These are phyloP conservation scores for Blastobotrys americana DNA, from an alignment of 805 yeast species.

Conservation along the genomic window DNA sequence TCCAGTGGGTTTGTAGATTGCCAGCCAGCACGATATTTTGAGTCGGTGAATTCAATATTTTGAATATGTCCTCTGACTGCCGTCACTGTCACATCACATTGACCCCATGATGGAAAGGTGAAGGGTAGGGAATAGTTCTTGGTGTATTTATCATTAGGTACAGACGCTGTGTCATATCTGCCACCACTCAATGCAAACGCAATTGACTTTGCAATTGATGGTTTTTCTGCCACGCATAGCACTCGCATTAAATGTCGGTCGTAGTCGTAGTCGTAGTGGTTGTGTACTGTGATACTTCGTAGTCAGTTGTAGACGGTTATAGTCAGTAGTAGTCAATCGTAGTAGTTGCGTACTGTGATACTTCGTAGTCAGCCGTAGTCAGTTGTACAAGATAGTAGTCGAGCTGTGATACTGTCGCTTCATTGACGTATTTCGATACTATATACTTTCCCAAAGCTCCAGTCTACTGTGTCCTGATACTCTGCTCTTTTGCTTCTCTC, in stretches of 20 bases:
- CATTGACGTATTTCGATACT: no score
- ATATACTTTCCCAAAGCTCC: no score
- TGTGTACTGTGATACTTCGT: no score
- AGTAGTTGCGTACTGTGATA: no score
- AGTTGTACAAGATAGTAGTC: no score
- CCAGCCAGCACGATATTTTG: conserved; percentile 44
- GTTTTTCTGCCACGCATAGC: conserved; percentile 95
- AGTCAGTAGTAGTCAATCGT: no score
- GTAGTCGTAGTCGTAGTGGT: not conserved
- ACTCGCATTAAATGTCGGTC: conserved; percentile 46
- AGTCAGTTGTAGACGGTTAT: no score
- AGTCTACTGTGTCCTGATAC: no score
- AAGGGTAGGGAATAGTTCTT: conserved; percentile 74
- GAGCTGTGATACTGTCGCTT: no score
- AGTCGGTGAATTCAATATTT: conserved; percentile 54
- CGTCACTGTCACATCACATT: conserved; percentile 81
- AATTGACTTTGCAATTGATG: conserved; percentile 85
- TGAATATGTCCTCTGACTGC: conserved; percentile 84
- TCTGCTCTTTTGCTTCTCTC: no score
- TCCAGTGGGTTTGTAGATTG: conserved; percentile 56
- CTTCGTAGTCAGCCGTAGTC: no score
- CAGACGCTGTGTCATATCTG: conserved; percentile 27
- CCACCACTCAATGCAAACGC: conserved; percentile 74
- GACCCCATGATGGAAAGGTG: conserved; percentile 55
- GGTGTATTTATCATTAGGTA: conserved; percentile 45